These are phyloP conservation scores for Fusarium verticillioides DNA, from an alignment of 2,329 filamentous ascomycete species.

Conservation along the genomic window DNA sequence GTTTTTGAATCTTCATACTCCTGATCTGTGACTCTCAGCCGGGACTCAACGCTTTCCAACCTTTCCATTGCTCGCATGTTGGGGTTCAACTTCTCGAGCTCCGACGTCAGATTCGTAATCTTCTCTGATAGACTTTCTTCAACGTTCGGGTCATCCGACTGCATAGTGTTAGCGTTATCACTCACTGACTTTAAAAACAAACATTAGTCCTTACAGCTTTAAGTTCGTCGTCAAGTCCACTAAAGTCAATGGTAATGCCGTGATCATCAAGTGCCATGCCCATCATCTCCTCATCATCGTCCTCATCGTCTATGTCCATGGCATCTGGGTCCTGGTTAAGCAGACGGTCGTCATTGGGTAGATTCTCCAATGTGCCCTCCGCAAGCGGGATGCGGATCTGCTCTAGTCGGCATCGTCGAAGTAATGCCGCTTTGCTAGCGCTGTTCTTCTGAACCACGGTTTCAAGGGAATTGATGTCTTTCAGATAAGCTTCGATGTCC, in stretches of 20 bases:
- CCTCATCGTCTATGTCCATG: conserved; percentile 92
- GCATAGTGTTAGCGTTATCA: conserved; percentile 45
- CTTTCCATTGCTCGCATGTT: conserved; percentile 97
- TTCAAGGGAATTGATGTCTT: conserved; percentile 82
- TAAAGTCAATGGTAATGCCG: conserved; percentile 90
- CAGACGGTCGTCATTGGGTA: conserved; percentile 88
- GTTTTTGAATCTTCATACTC: conserved; percentile 89
- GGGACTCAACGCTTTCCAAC: conserved; percentile 83
- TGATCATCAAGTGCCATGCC: conserved; percentile 83
- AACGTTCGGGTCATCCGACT: conserved; percentile 75
- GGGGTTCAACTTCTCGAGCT: conserved; percentile 93
- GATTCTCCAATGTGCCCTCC: conserved; percentile 80
- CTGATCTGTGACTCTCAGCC: conserved; percentile 84
- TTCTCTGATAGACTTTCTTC: conserved; percentile 83
- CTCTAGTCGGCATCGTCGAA: conserved; percentile 92
- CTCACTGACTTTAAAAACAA: not conserved
- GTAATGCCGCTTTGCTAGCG: conserved; percentile 82
- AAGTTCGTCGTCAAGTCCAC: conserved; percentile 82
- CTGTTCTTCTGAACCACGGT: conserved; percentile 87
- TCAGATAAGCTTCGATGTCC: conserved; percentile 79
- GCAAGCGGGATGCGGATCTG: conserved; percentile 87
- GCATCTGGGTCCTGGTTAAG: conserved; percentile 82
- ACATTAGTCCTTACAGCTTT: conserved; percentile 69
- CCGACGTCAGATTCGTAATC: conserved; percentile 77
- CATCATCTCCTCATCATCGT: conserved; percentile 70